Percentiles rank a stretch among this genome's conserved stretches.
Evolutionary conservation across 306 rosid species (phyloP).

Genomic region (Senna tora): DNA sequence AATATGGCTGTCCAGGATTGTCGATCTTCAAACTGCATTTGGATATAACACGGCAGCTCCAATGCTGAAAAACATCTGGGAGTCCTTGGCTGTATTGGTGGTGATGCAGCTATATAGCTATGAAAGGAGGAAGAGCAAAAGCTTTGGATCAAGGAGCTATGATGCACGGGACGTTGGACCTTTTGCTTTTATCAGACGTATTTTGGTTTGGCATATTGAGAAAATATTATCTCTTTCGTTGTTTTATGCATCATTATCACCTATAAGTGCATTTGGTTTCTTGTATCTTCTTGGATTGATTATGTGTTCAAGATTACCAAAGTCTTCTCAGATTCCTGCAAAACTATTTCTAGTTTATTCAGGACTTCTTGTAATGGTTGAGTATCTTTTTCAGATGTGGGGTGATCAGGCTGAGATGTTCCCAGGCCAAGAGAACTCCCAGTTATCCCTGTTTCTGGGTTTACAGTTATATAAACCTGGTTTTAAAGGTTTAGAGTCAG

Average conservation of each 20-base stretch:
- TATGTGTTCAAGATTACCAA: conserved; percentile 69
- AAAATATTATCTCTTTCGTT: conserved; percentile 73
- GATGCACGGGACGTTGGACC: conserved; percentile 46
- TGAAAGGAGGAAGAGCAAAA: conserved; percentile 80
- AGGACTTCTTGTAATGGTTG: conserved; percentile 73
- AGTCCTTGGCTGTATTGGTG: conserved; percentile 81
- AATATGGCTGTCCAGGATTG: conserved; percentile 56
- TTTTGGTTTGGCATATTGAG: conserved; percentile 76
- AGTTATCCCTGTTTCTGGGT: conserved; percentile 70
- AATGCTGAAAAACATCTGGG: conserved; percentile 66
- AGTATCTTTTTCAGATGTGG: conserved; percentile 94
- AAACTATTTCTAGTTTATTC: conserved; percentile 75
- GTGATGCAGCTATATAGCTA: conserved; percentile 95
- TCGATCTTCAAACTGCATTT: conserved; percentile 65
- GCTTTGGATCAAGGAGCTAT: conserved; percentile 49
- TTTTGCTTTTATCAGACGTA: conserved; percentile 60
- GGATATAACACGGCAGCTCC: conserved; percentile 76
- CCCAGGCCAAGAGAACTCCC: conserved; percentile 78
- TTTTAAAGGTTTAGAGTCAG: conserved; percentile 83
- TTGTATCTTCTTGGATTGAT: conserved; percentile 81
- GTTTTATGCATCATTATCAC: conserved; percentile 84
- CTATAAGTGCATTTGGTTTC: conserved; percentile 82
- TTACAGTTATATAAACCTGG: conserved; percentile 71
- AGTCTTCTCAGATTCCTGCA: conserved; percentile 73
- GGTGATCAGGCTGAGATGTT: conserved; percentile 81